Base-by-base conservation (phyloP, 148 eudicot genomes). In the Rhododendron simsii region DNA sequence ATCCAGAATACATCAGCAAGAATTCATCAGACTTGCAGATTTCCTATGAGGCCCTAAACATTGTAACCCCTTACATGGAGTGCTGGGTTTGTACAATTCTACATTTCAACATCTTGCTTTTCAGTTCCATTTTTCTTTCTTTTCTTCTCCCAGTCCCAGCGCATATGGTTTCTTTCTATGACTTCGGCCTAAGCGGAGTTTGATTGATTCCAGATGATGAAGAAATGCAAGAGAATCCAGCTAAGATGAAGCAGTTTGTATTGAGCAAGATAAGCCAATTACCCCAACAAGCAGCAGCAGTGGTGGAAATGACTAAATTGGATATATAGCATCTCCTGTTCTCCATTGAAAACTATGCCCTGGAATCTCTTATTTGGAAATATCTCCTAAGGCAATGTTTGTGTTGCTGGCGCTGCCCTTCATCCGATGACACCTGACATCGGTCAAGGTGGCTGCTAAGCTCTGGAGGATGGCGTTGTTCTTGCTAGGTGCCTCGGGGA, bases 371-470 rank as follows among this genome's bases (percentile, higher is more conserved):
- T 39, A 39, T 39, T 39, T 39, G 44, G 0, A 39, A 39, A 39
- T 39, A 39, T 39, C 44, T 39, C 44, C 44, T 4, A 39, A 39
- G 6, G 44, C 44, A 39, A 39, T 39, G 44, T 39, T 39, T 39
- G 44, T 39, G 44, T 39, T 39, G 44, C 44, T 39, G 44, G 44
- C 6, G 6, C 5, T 39, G 44, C 44, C 44, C 44, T 39, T 39
- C 44, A 39, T 39, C 44, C 44, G 15, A 93, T 93, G 94, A 91
- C 93, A 65, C 94, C 93, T 0, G 94, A 93, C 67, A 47, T 91
- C 39, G 92, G 91, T 0, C 94, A 93, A 88, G 94, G 94, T 5
- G 94, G 90, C 15, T 91, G 94, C 69, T 90, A 91, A 21, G 86
- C 93, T 2, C 59, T 93, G 21, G 93, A 93, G 45, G 94, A 93